phyloP scores from a whole-genome alignment of 768 basidiomycete species.

The Mycena capillaripes region DNA sequence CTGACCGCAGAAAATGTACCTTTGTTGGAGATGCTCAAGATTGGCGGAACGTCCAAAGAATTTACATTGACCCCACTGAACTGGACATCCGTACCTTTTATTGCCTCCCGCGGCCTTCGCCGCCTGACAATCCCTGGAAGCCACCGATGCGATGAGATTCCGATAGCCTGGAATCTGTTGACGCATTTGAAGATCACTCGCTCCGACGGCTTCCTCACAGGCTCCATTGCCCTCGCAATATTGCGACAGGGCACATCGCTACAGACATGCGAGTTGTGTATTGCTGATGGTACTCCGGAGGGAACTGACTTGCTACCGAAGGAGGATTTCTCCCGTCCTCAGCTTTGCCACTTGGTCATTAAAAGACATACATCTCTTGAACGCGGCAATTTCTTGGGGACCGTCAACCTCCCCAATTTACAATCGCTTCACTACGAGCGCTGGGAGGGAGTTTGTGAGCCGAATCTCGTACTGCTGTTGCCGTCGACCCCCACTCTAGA shows the following conservation, averaged over 20 bases:
- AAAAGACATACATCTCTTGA: too few species aligned
- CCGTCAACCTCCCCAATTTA: too few species aligned
- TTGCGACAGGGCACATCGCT: neutral
- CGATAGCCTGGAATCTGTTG: neutral
- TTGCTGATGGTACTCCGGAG: neutral
- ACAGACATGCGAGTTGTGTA: neutral
- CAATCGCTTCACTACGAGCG: too few species aligned
- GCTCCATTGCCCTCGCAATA: neutral
- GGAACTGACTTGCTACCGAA: too few species aligned
- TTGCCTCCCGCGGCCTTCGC: neutral
- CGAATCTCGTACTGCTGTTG: too few species aligned
- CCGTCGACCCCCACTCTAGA: too few species aligned
- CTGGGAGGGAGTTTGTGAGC: too few species aligned
- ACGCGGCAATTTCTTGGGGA: too few species aligned
- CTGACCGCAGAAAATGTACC: neutral
- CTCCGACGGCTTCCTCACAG: neutral
- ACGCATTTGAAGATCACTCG: neutral
- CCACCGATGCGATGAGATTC: neutral
- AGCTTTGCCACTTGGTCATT: too few species aligned
- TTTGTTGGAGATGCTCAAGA: neutral
- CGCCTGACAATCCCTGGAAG: neutral
- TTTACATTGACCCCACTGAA: too few species aligned
- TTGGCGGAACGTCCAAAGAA: neutral
- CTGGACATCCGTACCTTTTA: neutral
- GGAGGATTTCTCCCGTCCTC: too few species aligned